Conservation (phyloP, 768 basidiomycete species). For the Phallus indusiatus region DNA sequence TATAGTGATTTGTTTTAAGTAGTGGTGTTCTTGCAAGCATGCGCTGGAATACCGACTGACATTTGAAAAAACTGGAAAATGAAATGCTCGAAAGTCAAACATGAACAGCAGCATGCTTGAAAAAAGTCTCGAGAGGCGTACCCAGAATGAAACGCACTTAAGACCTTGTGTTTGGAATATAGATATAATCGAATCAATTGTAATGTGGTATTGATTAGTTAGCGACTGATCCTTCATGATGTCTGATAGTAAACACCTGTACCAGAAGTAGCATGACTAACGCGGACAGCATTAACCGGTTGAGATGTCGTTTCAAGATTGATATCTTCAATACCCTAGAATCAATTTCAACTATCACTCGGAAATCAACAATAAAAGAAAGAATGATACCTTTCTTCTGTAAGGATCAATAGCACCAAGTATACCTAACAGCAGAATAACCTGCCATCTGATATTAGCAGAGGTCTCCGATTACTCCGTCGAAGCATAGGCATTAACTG, state of each 20-base stretch:
- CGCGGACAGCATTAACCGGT: slow-evolving; percentile 59
- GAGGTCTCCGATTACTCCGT: slow-evolving; percentile 69
- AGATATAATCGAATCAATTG: slow-evolving; percentile 96
- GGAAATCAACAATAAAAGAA: slow-evolving; percentile 13
- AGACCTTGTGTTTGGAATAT: slow-evolving; percentile 98
- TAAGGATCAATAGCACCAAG: slow-evolving; percentile 96
- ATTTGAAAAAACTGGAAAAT: slow-evolving; percentile 78
- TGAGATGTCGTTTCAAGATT: slow-evolving; percentile 47
- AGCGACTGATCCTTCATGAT: slow-evolving; percentile 87
- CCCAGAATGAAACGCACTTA: slow-evolving; percentile 92
- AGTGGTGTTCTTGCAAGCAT: slow-evolving; percentile 81
- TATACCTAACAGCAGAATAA: slow-evolving; percentile 91
- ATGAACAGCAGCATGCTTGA: no score
- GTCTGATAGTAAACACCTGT: slow-evolving; percentile 98
- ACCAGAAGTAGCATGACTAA: slow-evolving; percentile 52
- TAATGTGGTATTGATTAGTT: slow-evolving; percentile 79
- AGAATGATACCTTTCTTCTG: slow-evolving; percentile 81
- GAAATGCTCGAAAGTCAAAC: background rate
- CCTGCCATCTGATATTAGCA: slow-evolving; percentile 67
- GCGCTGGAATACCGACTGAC: slow-evolving; percentile 79
- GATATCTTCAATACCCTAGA: slow-evolving; percentile 54
- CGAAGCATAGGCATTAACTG: slow-evolving; percentile 81
- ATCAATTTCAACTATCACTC: slow-evolving; percentile 26
- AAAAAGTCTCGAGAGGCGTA: slow-evolving; percentile 25
- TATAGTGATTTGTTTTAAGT: slow-evolving; percentile 88